phyloP scores from a whole-genome alignment of 257 asterid genomes.

The Leonotis leonurus region DNA sequence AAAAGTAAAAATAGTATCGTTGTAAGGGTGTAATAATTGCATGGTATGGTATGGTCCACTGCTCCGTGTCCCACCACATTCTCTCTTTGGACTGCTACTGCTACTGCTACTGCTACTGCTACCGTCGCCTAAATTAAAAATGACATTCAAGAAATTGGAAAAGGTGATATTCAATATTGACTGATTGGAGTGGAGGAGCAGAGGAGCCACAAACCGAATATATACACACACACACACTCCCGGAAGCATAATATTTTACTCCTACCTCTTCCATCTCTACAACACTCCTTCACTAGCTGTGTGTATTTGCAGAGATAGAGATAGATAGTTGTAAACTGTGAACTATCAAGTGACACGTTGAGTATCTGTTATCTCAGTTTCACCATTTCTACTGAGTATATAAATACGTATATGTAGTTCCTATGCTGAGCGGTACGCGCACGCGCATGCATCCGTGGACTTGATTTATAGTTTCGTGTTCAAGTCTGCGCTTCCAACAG shows the following conservation, averaged over 20 bases:
- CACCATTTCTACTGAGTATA: conserved; percentile 21
- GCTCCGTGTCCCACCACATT: conserved; percentile 32
- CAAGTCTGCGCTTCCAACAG: too few species aligned
- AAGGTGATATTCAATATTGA: conserved; percentile 26
- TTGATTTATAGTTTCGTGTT: conserved; percentile 8
- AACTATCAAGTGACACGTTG: too few species aligned
- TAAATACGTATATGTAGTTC: background rate
- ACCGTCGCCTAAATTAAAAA: conserved; percentile 12
- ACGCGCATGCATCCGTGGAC: conserved; percentile 24
- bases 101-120: conserved; percentile 6
- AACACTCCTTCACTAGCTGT: background rate
- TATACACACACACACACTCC: too few species aligned
- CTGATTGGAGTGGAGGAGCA: conserved; percentile 21
- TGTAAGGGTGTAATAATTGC: conserved; percentile 36
- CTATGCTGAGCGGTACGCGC: background rate
- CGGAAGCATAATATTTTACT: background rate
- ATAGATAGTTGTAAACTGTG: too few species aligned
- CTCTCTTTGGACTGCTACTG: too few species aligned
- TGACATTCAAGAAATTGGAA: conserved; percentile 22
- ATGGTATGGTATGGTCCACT: conserved; percentile 52
- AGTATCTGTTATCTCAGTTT: conserved; percentile 5
- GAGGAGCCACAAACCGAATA: conserved; percentile 18
- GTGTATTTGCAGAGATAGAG: too few species aligned
- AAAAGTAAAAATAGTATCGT: too few species aligned
- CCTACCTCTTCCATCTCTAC: background rate